Evolutionary conservation across 225 moss, liverwort and hornwort genomes (phyloP).

Genomic region (Lunularia cruciata): DNA sequence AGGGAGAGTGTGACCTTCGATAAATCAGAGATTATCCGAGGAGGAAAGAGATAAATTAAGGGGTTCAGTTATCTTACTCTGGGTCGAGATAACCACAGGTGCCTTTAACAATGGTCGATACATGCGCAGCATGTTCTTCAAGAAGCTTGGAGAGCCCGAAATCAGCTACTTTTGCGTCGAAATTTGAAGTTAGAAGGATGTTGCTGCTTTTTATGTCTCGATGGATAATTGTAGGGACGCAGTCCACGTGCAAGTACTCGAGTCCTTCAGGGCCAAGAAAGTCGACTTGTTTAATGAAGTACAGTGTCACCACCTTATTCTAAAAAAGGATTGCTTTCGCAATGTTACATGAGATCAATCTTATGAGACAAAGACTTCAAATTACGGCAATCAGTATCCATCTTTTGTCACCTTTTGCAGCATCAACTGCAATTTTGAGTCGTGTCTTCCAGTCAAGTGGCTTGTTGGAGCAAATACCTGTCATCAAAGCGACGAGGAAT

Average conservation of each 20-base stretch:
- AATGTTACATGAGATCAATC: neutral
- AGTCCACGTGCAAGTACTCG: slow-evolving; percentile 56
- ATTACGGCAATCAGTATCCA: too few species aligned
- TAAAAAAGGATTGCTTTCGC: too few species aligned
- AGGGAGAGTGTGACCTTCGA: too few species aligned
- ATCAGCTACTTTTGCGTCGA: slow-evolving; percentile 58
- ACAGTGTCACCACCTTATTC: too few species aligned
- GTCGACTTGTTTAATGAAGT: too few species aligned
- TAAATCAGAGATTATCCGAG: too few species aligned
- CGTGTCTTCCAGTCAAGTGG: slow-evolving; percentile 24
- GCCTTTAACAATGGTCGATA: slow-evolving; percentile 49
- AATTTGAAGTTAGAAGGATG: slow-evolving; percentile 52
- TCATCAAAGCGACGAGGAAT: neutral
- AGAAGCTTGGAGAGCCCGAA: slow-evolving; percentile 58
- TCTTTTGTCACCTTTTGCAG: slow-evolving; percentile 24
- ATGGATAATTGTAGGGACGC: slow-evolving; percentile 53
- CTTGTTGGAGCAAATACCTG: slow-evolving; percentile 16
- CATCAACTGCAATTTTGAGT: slow-evolving; percentile 29
- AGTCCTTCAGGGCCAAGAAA: slow-evolving; percentile 37
- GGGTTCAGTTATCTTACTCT: slow-evolving; percentile 25
- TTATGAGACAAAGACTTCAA: neutral
- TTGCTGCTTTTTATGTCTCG: slow-evolving; percentile 59
- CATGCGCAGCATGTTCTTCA: slow-evolving; percentile 26
- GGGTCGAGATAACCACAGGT: slow-evolving; percentile 59
- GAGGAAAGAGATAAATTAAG: neutral